phyloP scores from a whole-genome alignment of 371 early-diverging fungal species.

The Circinella umbellata region DNA sequence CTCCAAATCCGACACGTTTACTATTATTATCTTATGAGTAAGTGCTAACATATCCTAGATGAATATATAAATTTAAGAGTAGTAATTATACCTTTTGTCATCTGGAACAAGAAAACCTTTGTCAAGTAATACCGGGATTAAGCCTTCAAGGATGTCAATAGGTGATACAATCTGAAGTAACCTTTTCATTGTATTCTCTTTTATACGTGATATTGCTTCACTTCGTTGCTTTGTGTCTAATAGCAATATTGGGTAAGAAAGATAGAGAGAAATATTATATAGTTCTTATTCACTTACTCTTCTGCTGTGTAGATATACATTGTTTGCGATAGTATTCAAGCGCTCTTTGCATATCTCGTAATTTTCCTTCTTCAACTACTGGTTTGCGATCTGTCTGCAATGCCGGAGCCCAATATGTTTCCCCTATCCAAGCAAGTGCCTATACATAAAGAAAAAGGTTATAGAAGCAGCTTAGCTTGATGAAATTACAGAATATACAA shows the following conservation, averaged over 20 bases:
- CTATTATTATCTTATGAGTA: conserved; percentile 17
- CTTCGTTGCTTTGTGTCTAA: background rate
- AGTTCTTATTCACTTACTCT: background rate
- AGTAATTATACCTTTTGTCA: conserved; percentile 39
- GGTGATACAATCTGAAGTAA: conserved; percentile 16
- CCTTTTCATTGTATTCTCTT: conserved; percentile 16
- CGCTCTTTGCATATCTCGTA: conserved; percentile 6
- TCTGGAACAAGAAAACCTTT: conserved; percentile 50
- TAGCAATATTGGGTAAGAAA: background rate
- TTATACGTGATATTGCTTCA: background rate
- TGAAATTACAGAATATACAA: background rate
- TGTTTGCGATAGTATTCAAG: conserved; percentile 11
- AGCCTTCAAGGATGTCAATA: conserved; percentile 19
- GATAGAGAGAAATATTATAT: background rate
- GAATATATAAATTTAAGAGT: too few species aligned
- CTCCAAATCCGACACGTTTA: conserved; percentile 38
- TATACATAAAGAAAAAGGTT: conserved; percentile 5
- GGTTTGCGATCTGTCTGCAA: conserved; percentile 23
- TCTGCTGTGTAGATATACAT: background rate
- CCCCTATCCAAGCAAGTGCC: conserved; percentile 58
- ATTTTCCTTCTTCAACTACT: conserved; percentile 10
- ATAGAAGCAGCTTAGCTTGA: too few species aligned
- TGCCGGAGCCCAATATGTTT: conserved; percentile 47
- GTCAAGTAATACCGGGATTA: conserved; percentile 43
- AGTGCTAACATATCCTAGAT: background rate